A percentile compares a stretch with the other conserved stretches of the same genome.
Evolutionary conservation across 805 yeast genomes (phyloP).

Genomic region (Yamadazyma kitorensis): DNA sequence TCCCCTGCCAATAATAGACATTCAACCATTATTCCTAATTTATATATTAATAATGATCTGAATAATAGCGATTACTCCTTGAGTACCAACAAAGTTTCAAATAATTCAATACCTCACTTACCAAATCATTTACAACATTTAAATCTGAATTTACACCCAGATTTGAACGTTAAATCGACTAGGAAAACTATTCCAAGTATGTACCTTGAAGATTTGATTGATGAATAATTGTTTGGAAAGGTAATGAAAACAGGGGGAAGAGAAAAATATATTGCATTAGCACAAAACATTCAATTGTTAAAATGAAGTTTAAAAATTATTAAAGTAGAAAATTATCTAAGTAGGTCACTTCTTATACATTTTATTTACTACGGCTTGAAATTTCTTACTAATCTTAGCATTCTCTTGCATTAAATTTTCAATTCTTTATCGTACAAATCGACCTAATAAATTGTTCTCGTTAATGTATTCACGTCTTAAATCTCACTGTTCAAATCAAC

Average conservation of each 20-base stretch:
- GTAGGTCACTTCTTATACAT: too few species aligned
- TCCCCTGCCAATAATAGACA: conserved; percentile 26
- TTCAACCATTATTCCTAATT: conserved; percentile 31
- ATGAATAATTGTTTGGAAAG: conserved; percentile 15
- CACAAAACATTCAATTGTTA: too few species aligned
- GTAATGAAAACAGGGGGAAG: background rate
- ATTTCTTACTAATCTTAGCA: too few species aligned
- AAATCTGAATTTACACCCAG: conserved; percentile 5
- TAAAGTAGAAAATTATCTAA: too few species aligned
- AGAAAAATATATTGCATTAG: too few species aligned
- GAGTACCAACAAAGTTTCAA: conserved; percentile 6
- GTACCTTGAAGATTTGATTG: conserved; percentile 51
- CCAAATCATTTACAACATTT: conserved; percentile 9
- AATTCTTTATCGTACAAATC: too few species aligned
- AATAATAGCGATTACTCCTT: conserved; percentile 31
- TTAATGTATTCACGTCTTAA: too few species aligned
- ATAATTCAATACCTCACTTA: conserved; percentile 1
- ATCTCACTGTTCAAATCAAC: too few species aligned
- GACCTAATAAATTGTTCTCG: too few species aligned
- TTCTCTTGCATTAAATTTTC: too few species aligned
- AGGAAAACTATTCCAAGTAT: conserved; percentile 45
- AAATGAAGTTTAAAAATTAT: too few species aligned
- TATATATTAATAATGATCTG: conserved; percentile 38
- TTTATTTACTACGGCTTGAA: too few species aligned
- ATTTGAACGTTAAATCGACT: conserved; percentile 14